Evolutionary conservation across 495 filamentous ascomycete genomes (phyloP).

Genomic region (Staphylotrichum tortipilum): DNA sequence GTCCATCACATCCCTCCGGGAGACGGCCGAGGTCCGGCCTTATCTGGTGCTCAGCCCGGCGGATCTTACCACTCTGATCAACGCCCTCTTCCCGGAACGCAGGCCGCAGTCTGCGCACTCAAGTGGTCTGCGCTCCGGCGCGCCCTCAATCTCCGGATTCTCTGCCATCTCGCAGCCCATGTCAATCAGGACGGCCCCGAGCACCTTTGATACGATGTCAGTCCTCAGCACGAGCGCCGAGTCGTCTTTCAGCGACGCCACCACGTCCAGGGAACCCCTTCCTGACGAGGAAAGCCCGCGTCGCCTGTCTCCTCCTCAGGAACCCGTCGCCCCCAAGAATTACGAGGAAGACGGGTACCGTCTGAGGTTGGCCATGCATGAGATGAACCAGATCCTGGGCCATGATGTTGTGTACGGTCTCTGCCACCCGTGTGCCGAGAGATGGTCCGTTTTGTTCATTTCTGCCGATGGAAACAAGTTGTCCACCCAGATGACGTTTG

Average conservation of each 20-base stretch:
- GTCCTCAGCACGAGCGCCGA: conserved; percentile 59
- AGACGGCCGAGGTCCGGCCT: conserved; percentile 62
- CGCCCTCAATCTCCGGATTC: conserved; percentile 58
- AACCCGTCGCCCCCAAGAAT: conserved; percentile 28
- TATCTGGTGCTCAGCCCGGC: conserved; percentile 67
- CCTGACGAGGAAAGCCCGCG: conserved; percentile 45
- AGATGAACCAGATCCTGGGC: conserved; percentile 56
- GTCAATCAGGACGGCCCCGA: conserved; percentile 34
- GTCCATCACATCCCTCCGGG: conserved; percentile 59
- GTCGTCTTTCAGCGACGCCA: conserved; percentile 59
- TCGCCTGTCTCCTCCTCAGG: conserved; percentile 36
- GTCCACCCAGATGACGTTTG: conserved; percentile 63
- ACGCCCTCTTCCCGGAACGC: conserved; percentile 60
- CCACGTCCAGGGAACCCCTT: conserved; percentile 55
- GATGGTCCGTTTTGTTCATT: conserved; percentile 69
- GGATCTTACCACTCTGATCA: conserved; percentile 61
- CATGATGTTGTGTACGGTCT: conserved; percentile 50
- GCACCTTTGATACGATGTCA: conserved; percentile 48
- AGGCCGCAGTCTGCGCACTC: conserved; percentile 46
- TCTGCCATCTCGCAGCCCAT: conserved; percentile 45
- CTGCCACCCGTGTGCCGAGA: conserved; percentile 64
- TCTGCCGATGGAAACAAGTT: conserved; percentile 60
- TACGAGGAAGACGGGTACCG: conserved; percentile 49
- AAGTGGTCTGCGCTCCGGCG: conserved; percentile 49
- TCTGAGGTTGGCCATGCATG: conserved; percentile 50